These are phyloP conservation scores for Fusarium veterinarium DNA, from an alignment of 2,329 filamentous ascomycete genomes.

Conservation along the genomic window DNA sequence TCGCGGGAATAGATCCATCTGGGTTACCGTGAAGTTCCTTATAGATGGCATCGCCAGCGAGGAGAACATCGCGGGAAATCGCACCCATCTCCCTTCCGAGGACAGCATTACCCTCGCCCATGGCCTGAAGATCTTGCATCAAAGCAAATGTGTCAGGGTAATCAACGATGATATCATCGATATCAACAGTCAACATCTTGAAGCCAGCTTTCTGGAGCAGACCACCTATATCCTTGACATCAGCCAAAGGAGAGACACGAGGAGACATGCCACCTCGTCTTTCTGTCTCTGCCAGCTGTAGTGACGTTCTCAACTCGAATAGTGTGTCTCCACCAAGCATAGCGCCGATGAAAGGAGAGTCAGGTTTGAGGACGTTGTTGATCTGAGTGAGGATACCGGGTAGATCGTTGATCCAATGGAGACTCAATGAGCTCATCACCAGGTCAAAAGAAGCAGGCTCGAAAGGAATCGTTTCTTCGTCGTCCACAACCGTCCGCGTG, in stretches of 20 bases:
- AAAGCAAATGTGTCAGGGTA: slow-evolving; percentile 90
- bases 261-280: slow-evolving; percentile 90
- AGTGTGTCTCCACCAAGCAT: slow-evolving; percentile 97
- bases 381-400: slow-evolving; percentile 86
- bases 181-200: slow-evolving; percentile 94
- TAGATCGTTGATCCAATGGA: slow-evolving; percentile 99
- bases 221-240: slow-evolving; percentile 91
- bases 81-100: slow-evolving; percentile 83
- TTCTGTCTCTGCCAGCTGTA: slow-evolving; percentile 93
- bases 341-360: slow-evolving; percentile 90
- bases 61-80: slow-evolving; percentile 82
- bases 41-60: slow-evolving; percentile 92
- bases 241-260: slow-evolving; percentile 89
- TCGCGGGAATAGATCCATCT: slow-evolving; percentile 83
- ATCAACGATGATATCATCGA: slow-evolving; percentile 96
- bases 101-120: slow-evolving; percentile 95
- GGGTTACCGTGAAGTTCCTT: slow-evolving; percentile 85
- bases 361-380: slow-evolving; percentile 88
- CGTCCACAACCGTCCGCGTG: slow-evolving; percentile 77
- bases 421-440: slow-evolving; percentile 85
- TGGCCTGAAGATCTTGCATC: slow-evolving; percentile 93
- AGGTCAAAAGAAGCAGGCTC: slow-evolving; percentile 84
- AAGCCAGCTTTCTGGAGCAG: slow-evolving; percentile 89
- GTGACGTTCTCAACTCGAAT: slow-evolving; percentile 90
- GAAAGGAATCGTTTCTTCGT: slow-evolving; percentile 81